Evolutionary conservation across 2,329 filamentous ascomycete species (phyloP).

Genomic region (Pseudogymnoascus pannorum): DNA sequence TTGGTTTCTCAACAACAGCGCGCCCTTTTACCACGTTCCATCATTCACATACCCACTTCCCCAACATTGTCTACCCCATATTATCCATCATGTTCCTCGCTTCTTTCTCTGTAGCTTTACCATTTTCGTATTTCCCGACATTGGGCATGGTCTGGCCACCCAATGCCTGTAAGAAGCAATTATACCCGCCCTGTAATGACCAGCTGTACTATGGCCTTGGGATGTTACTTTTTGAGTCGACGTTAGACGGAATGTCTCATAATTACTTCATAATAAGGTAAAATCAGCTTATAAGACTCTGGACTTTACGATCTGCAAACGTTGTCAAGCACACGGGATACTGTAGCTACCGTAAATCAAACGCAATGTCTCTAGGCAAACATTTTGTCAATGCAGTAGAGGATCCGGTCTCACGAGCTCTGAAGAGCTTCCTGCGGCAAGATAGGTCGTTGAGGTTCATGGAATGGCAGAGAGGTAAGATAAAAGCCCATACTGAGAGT

Average conservation of each 20-base stretch:
- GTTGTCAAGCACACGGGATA: neutral
- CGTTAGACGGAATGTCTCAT: neutral
- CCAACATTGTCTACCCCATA: no score
- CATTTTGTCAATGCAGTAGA: neutral
- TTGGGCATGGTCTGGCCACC: neutral
- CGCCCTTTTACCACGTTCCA: no score
- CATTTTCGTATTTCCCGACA: no score
- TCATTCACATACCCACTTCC: no score
- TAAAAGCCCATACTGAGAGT: neutral
- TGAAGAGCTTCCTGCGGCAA: neutral
- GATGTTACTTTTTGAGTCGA: neutral
- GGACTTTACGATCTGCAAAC: neutral
- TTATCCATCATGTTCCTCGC: no score
- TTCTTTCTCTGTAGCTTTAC: no score
- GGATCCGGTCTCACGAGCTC: neutral
- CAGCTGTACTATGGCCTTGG: neutral
- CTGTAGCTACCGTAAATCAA: neutral
- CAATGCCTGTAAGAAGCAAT: neutral
- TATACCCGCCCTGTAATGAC: no score
- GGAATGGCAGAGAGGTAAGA: neutral
- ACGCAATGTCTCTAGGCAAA: neutral
- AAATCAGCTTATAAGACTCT: neutral
- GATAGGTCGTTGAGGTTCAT: neutral
- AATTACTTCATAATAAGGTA: neutral
- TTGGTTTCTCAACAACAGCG: no score